Evolutionary conservation across 2,329 filamentous ascomycete species (phyloP).

Genomic region (Colletotrichum lupini): DNA sequence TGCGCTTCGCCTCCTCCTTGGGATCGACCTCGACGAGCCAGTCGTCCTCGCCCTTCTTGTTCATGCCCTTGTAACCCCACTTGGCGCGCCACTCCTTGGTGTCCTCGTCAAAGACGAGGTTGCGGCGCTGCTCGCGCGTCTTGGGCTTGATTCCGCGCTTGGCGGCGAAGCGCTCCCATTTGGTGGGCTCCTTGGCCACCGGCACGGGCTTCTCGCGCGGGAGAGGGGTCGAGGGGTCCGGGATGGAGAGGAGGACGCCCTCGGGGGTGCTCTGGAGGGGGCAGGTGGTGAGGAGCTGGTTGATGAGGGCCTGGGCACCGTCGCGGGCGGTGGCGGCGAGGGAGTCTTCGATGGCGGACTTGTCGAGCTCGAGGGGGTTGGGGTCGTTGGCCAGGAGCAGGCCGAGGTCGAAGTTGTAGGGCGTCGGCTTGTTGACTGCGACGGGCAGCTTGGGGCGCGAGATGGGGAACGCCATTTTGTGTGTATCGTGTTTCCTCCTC

Average conservation of each 20-base stretch:
- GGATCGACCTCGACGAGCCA: slow-evolving; percentile 95
- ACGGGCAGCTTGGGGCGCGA: slow-evolving; percentile 66
- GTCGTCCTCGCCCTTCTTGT: slow-evolving; percentile 84
- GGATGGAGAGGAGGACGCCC: slow-evolving; percentile 84
- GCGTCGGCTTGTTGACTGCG: slow-evolving; percentile 82
- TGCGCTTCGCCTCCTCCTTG: slow-evolving; percentile 72
- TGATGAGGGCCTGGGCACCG: slow-evolving; percentile 90
- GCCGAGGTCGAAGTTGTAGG: slow-evolving; percentile 93
- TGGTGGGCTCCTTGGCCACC: slow-evolving; percentile 82
- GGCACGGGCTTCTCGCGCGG: slow-evolving; percentile 95
- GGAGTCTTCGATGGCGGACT: slow-evolving; percentile 68
- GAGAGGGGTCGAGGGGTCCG: slow-evolving; percentile 74
- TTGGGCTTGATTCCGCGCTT: slow-evolving; percentile 97
- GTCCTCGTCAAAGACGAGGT: slow-evolving; percentile 86
- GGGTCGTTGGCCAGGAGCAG: slow-evolving; percentile 88
- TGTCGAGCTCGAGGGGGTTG: slow-evolving; percentile 77
- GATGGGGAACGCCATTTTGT: slow-evolving; percentile 48
- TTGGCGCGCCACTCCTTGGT: slow-evolving; percentile 90
- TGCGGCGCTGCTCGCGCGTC: slow-evolving; percentile 77
- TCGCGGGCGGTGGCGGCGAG: slow-evolving; percentile 84
- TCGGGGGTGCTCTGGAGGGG: slow-evolving; percentile 76
- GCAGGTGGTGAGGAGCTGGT: slow-evolving; percentile 92
- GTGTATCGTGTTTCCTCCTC: slow-evolving; percentile 26
- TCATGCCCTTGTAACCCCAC: slow-evolving; percentile 94
- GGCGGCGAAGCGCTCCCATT: slow-evolving; percentile 95